A percentile compares a stretch with the other conserved stretches of the same genome.
phyloP scores from a whole-genome alignment of 2,329 filamentous ascomycete genomes.

The Bipolaris bicolor region DNA sequence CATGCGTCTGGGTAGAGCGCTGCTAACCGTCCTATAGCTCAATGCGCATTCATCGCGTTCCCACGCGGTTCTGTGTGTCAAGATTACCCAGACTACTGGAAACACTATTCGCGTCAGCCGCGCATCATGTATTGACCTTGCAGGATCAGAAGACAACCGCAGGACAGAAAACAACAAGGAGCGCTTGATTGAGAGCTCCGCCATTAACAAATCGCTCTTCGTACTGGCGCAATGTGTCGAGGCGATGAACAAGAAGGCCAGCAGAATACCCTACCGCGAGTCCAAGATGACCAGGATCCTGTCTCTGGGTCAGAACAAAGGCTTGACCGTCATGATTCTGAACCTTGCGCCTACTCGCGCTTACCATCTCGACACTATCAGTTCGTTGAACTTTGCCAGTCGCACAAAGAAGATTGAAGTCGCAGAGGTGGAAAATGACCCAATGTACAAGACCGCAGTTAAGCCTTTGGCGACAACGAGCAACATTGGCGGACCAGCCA shows the following conservation, averaged over 20 bases:
- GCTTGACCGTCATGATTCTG: slow-evolving; percentile 94
- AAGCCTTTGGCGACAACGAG: slow-evolving; percentile 47
- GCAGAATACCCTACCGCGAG: slow-evolving; percentile 87
- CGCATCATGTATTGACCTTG: slow-evolving; percentile 91
- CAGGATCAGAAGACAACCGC: slow-evolving; percentile 93
- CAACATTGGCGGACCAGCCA: slow-evolving; percentile 45
- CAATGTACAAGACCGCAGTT: slow-evolving; percentile 67
- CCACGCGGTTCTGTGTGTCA: slow-evolving; percentile 89
- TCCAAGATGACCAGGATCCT: slow-evolving; percentile 97
- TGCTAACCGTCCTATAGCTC: slow-evolving; percentile 55
- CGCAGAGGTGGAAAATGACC: slow-evolving; percentile 92
- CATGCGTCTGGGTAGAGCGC: neutral
- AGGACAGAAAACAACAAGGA: slow-evolving; percentile 94
- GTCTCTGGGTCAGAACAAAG: slow-evolving; percentile 91
- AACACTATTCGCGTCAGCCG: slow-evolving; percentile 75
- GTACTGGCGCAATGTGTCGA: slow-evolving; percentile 95
- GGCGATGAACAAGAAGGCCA: slow-evolving; percentile 78
- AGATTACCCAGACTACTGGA: slow-evolving; percentile 76
- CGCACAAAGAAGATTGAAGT: slow-evolving; percentile 96
- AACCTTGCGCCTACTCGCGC: slow-evolving; percentile 90
- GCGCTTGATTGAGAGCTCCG: slow-evolving; percentile 89
- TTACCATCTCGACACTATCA: slow-evolving; percentile 92
- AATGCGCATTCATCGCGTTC: slow-evolving; percentile 90
- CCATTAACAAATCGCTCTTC: slow-evolving; percentile 97
- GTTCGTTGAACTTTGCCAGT: slow-evolving; percentile 92